Evolutionary conservation across 805 yeast genomes (phyloP), one percentile per base, ranked within the genome.

Genomic region (Pichia nakasei): DNA sequence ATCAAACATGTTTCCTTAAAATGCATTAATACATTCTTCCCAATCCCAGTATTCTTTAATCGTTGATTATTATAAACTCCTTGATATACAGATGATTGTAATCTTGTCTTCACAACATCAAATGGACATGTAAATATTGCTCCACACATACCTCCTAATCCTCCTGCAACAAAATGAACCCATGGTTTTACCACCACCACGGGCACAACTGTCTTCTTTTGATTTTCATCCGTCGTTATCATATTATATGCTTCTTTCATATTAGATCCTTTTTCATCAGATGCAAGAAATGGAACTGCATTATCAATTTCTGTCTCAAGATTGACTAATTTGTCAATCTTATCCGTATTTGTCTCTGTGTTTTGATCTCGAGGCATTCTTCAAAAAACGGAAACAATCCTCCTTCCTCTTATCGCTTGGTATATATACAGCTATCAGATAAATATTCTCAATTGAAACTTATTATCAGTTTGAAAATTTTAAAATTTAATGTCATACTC

Each of bases 141-240:
- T 22, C 99, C 99, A 26, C 91, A 85, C 97, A 93, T 93, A 15
- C 98, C 99, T 29, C 97, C 99, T 22, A 85, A 61, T 13, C 95
- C 95, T 41, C 93, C 94, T 12, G 94, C 89, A n/a, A 85, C 85
- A 58, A 85, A 85, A 64, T 84, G 91, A 6, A 83, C 87, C 91
- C 79, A 75, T 31, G 80, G 79, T 46, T 63, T 61, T 2, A 70
- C 69, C 34, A 38, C 29, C 11, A 46, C 40, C 27, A 37, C 9
- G 4, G 32, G 13, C 5, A 9, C 32, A 27, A 26, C n/a, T n/a
- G n/a, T n/a, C n/a, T 27, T 29, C 36, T 33, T 29, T 31, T 26
- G 26, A 3, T 24, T 41, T 0, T 20, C 22, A 54, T 52, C 44
- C 59, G 63, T 1, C 20, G 22, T n/a, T 22, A 21, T 33, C 73